These are phyloP conservation scores for Rhodotorula graminis DNA, from an alignment of 768 basidiomycete species.

Conservation along the genomic window DNA sequence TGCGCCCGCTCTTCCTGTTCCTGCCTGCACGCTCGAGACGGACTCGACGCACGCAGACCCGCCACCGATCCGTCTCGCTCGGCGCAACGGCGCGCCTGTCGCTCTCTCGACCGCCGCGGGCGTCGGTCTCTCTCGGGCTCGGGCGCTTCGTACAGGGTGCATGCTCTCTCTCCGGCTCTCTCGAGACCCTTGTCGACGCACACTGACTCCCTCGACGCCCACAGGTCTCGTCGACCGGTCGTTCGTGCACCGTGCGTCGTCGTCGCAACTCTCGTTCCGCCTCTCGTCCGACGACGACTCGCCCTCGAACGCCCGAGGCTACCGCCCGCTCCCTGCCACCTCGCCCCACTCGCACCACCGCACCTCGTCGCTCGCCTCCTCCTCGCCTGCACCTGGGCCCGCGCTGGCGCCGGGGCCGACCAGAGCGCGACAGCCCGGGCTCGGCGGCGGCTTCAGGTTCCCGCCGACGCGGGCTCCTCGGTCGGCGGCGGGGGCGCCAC, in stretches of 20 bases:
- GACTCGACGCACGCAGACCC: no score
- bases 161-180: no score
- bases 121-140: slow-evolving; percentile 4
- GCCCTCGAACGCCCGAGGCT: no score
- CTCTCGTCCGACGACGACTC: slow-evolving; percentile 2
- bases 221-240: slow-evolving; percentile 22
- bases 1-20: not conserved
- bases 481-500: no score
- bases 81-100: not conserved
- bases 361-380: not conserved
- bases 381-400: no score
- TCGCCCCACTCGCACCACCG: slow-evolving; percentile 21
- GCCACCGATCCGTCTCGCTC: not conserved
- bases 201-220: not conserved
- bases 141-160: slow-evolving; percentile 9
- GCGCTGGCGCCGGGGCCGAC: no score
- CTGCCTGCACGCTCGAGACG: not conserved
- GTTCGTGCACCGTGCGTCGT: slow-evolving; percentile 20
- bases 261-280: slow-evolving; percentile 21
- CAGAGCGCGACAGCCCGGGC: no score
- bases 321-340: not conserved
- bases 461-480: no score
- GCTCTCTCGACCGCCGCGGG: not conserved
- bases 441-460: no score
- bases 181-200: no score